Evolutionary conservation across 192 early-diverging fungal genomes (phyloP), one percentile per base, ranked within the genome.

Genomic region (Spizellomyces punctatus): DNA sequence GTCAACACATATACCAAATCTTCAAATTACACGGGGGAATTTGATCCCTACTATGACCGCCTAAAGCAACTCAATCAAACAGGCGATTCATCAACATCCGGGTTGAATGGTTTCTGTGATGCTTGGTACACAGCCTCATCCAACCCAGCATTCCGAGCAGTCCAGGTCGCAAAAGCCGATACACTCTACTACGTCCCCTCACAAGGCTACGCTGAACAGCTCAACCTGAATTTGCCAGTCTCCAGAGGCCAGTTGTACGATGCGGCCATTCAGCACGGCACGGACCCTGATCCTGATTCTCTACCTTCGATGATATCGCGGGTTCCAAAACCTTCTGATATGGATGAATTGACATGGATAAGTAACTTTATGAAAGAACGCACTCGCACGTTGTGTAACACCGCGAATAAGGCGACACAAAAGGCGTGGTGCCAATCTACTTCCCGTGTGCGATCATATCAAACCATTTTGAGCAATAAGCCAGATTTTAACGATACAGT

Each of bases 201-300:
- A 10, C 73, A 78, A 63, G 54, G 21, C 8, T 46, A 58, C 10
- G 79, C 83, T 22, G 75, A 81, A 27, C 50, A 46, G 10, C 55
- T 78, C 10, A 78, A 76, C 0, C 58, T 83, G 17, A 73, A 72
- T 58, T 62, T 80, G n/a, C 54, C 72, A 49, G 50, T 82, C 16
- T 67, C 62, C 46, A 68, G 75, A 43, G 86, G 71, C 10, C 80
- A 82, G 72, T 46, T 87, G 14, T 87, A 83, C 62, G 84, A 87
- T 55, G 74, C 83, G 0, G 77, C 69, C 0, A 78, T 87, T 49
- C 76, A 84, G 55, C 76, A 78, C 17, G 71, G 73, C 7, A 46
- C 67, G 0, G 79, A 70, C 6, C 43, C 58, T 10, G 84, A 82
- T 43, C 45, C 68, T 6, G 84, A 85, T 70, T 72, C 72, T 6